These are phyloP conservation scores for Rhodotorula kratochvilovae DNA, from an alignment of 768 basidiomycete genomes.

Conservation along the genomic window DNA sequence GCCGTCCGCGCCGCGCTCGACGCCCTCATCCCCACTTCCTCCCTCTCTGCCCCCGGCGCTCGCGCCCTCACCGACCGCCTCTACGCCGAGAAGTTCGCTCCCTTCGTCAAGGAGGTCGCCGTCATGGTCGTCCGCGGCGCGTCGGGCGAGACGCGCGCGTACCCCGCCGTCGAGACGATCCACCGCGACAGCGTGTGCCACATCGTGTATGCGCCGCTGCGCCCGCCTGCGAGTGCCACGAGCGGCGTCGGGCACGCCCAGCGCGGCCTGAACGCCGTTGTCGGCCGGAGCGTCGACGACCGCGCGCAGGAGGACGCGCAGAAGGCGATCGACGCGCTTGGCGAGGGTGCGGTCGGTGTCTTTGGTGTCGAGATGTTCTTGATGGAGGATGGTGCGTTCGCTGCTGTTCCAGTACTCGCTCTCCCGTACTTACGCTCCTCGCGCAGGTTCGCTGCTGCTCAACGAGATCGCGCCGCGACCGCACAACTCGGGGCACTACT, in stretches of 20 bases:
- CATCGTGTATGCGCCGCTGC: conserved; percentile 81
- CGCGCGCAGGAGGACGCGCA: conserved; percentile 73
- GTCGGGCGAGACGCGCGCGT: conserved; percentile 68
- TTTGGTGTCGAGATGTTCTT: conserved; percentile 99
- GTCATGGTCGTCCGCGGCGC: conserved; percentile 90
- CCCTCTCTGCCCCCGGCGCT: conserved; percentile 48
- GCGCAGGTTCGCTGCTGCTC: conserved; percentile 66
- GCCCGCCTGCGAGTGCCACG: conserved; percentile 44
- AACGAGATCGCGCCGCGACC: conserved; percentile 98
- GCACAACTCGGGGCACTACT: conserved; percentile 98
- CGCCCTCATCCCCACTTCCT: conserved; percentile 44
- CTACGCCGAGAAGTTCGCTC: conserved; percentile 92
- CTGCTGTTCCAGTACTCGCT: background rate
- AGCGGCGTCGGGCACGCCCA: conserved; percentile 34
- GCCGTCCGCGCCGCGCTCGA: conserved; percentile 51
- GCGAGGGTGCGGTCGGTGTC: conserved; percentile 71
- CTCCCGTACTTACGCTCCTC: background rate
- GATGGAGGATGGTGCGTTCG: conserved; percentile 72
- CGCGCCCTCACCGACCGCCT: conserved; percentile 61
- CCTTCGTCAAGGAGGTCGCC: conserved; percentile 82
- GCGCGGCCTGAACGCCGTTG: conserved; percentile 47
- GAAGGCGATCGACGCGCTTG: conserved; percentile 67
- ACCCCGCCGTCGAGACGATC: conserved; percentile 89
- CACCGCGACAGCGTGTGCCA: conserved; percentile 92
- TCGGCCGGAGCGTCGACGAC: conserved; percentile 56